A percentile compares a stretch with the other conserved stretches of the same genome.
phyloP scores from a whole-genome alignment of 2,329 filamentous ascomycete genomes.

The Sporothrix brunneoviolacea region DNA sequence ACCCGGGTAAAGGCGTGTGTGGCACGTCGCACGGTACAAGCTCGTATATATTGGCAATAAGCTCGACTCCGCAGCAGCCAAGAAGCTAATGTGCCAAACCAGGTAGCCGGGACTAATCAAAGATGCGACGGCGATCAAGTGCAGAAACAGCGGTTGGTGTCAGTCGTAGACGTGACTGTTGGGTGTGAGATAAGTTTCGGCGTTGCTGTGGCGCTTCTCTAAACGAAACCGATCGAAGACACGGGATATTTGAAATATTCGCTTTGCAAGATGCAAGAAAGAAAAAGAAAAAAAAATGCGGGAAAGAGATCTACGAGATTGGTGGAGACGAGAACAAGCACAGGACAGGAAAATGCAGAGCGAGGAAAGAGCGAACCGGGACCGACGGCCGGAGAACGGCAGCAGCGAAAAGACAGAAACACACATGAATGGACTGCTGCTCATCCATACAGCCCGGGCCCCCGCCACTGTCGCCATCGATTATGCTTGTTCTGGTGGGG shows the following conservation, averaged over 20 bases:
- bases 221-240: background rate
- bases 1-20: background rate
- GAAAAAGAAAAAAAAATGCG: background rate
- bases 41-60: too few relatives aligned
- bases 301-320: background rate
- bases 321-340: background rate
- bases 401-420: background rate
- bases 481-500: too few relatives aligned
- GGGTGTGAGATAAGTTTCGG: too few relatives aligned
- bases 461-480: too few relatives aligned
- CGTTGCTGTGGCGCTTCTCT: too few relatives aligned
- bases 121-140: too few relatives aligned
- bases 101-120: background rate
- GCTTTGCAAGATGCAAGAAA: background rate
- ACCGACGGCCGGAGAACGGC: background rate
- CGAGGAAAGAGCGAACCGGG: slow-evolving; percentile 6
- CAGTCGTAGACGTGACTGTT: too few relatives aligned
- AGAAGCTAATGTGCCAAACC: slow-evolving; percentile 7
- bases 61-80: background rate
- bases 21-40: too few relatives aligned
- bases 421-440: background rate
- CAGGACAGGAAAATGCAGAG: background rate
- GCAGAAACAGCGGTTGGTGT: too few relatives aligned
- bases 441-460: too few relatives aligned
- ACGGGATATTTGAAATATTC: background rate